These are phyloP conservation scores for Plantago coronopus DNA, from an alignment of 305 asterid genomes.

Conservation along the genomic window DNA sequence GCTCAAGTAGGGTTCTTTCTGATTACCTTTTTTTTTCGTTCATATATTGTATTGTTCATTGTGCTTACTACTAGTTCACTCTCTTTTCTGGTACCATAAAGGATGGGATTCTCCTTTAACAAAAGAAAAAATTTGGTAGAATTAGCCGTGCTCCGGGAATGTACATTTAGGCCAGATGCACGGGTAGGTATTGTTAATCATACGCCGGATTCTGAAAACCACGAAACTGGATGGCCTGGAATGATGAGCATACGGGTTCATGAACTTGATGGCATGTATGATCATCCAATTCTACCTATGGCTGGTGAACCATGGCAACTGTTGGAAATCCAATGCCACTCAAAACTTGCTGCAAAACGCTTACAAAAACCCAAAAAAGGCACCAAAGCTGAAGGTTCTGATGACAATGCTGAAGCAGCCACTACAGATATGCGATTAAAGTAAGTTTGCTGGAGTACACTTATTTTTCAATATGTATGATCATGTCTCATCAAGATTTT, in stretches of 20 bases:
- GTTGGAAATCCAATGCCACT: constrained; percentile 94
- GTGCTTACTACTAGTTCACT: constrained; percentile 39
- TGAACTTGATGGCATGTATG: constrained; percentile 99
- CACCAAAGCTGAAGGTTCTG: constrained; percentile 91
- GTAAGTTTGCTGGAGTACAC: constrained; percentile 44
- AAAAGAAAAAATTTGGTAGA: constrained; percentile 95
- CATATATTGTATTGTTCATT: constrained; percentile 27
- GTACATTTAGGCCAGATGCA: constrained; percentile 79
- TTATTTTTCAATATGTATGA: constrained; percentile 8
- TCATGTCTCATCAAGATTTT: constrained; percentile 9
- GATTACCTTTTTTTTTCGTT: constrained; percentile 27
- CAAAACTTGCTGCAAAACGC: constrained; percentile 97
- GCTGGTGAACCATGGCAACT: constrained; percentile 98
- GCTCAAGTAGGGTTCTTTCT: constrained; percentile 62
- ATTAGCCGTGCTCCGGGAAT: constrained; percentile 85
- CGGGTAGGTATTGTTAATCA: constrained; percentile 48
- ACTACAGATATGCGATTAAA: constrained; percentile 64
- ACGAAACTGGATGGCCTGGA: constrained; percentile 91
- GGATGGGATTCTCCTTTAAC: constrained; percentile 97
- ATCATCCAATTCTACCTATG: constrained; percentile 97
- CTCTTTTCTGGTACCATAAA: constrained; percentile 34
- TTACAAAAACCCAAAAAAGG: constrained; percentile 91
- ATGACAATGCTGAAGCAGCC: constrained; percentile 82
- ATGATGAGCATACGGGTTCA: constrained; percentile 99
- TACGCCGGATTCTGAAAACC: constrained; percentile 71